phyloP scores from a whole-genome alignment of 306 rosid species.

The Rubus idaeus region DNA sequence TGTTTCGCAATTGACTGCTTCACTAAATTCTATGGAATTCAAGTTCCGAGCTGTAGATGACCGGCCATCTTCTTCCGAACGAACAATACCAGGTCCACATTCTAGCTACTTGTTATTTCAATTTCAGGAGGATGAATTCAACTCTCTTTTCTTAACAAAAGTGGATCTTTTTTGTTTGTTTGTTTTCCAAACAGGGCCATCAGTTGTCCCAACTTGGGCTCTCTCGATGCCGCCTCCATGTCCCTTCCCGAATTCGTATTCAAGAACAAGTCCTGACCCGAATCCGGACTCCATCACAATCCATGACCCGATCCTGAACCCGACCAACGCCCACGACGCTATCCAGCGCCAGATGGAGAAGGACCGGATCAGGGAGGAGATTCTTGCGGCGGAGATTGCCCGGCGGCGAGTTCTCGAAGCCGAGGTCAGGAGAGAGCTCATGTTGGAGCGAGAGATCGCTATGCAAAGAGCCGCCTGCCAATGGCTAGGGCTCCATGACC shows the following conservation, averaged over 20 bases:
- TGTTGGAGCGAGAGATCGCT: slow-evolving; percentile 34
- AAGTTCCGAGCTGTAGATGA: slow-evolving; percentile 36
- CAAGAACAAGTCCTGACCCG: background rate
- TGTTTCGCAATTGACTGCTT: no score
- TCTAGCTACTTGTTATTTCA: background rate
- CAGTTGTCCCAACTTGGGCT: background rate
- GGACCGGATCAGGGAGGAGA: slow-evolving; percentile 45
- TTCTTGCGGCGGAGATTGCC: slow-evolving; percentile 27
- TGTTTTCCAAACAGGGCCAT: slow-evolving; percentile 9
- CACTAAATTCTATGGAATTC: slow-evolving; percentile 41
- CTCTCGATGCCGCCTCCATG: background rate
- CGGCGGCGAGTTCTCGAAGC: slow-evolving; percentile 48
- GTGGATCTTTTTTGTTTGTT: background rate
- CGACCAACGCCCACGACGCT: slow-evolving; percentile 8
- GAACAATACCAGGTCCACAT: slow-evolving; percentile 18
- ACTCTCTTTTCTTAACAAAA: background rate
- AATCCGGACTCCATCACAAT: background rate
- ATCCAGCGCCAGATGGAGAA: slow-evolving; percentile 45
- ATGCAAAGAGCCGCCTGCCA: slow-evolving; percentile 15
- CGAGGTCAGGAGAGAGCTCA: slow-evolving; percentile 54
- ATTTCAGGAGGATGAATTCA: background rate
- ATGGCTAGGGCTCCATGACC: slow-evolving; percentile 12
- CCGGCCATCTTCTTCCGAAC: slow-evolving; percentile 2
- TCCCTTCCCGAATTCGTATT: background rate
- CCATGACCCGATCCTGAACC: slow-evolving; percentile 7